Conservation (phyloP, 768 basidiomycete genomes). For the Fistulinella prunicolor region DNA sequence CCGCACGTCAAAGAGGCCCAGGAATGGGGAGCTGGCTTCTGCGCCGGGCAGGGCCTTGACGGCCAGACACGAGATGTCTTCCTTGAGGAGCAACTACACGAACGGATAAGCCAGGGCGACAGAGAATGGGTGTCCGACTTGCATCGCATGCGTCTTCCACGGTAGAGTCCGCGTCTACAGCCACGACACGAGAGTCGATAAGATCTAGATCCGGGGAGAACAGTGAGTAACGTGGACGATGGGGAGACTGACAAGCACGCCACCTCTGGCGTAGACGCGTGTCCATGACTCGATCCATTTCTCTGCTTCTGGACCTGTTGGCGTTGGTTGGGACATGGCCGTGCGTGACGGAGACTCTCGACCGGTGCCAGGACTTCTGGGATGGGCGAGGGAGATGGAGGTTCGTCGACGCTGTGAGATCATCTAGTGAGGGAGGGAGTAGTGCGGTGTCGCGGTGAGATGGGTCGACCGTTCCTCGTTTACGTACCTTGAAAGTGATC, state of each 20-base stretch:
- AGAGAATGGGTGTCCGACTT: slow-evolving; percentile 19
- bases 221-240: background rate
- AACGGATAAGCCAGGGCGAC: background rate
- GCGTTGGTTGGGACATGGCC: slow-evolving; percentile 8
- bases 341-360: slow-evolving; percentile 16
- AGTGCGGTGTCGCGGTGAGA: slow-evolving; percentile 7
- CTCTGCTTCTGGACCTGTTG: slow-evolving; percentile 35
- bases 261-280: slow-evolving; percentile 55
- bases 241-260: slow-evolving; percentile 8
- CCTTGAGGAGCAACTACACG: slow-evolving; percentile 55
- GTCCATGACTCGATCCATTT: slow-evolving; percentile 63
- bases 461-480: slow-evolving; percentile 1
- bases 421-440: slow-evolving; percentile 5
- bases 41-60: slow-evolving; percentile 40
- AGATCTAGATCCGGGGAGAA: slow-evolving; percentile 46
- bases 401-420: slow-evolving; percentile 17
- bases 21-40: slow-evolving; percentile 30
- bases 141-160: slow-evolving; percentile 86
- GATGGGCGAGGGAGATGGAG: slow-evolving; percentile 17
- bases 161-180: slow-evolving; percentile 64
- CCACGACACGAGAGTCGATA: slow-evolving; percentile 64
- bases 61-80: slow-evolving; percentile 64
- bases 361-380: slow-evolving; percentile 12
- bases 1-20: slow-evolving; percentile 76
- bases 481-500: slow-evolving; percentile 18